These are phyloP conservation scores for Hericium coralloides DNA, from an alignment of 768 basidiomycete species.

Conservation along the genomic window DNA sequence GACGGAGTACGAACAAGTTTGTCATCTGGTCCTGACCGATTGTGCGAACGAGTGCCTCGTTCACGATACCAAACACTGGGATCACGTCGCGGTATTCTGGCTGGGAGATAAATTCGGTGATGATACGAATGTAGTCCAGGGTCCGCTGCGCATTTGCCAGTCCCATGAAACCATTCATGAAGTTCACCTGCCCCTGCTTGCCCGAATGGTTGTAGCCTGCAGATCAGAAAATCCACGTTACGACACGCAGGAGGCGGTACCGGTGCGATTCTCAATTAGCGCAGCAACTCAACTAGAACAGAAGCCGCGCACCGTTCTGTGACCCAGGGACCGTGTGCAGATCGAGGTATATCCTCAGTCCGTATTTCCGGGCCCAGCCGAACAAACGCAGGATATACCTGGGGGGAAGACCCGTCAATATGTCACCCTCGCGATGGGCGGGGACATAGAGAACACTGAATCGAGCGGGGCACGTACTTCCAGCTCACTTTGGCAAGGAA, in stretches of 20 bases:
- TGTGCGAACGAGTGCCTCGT: slow-evolving; percentile 45
- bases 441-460: neutral
- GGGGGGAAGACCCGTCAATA: neutral
- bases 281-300: neutral
- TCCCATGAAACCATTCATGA: slow-evolving; percentile 73
- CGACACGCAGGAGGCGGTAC: too few species aligned
- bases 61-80: slow-evolving; percentile 54
- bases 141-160: slow-evolving; percentile 81
- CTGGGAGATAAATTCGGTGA: slow-evolving; percentile 80
- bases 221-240: neutral
- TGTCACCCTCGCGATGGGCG: neutral
- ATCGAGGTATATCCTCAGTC: slow-evolving; percentile 75
- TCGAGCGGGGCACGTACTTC: slow-evolving; percentile 36
- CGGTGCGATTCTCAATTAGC: neutral
- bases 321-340: slow-evolving; percentile 77
- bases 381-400: slow-evolving; percentile 67
- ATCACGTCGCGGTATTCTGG: slow-evolving; percentile 60
- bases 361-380: slow-evolving; percentile 87
- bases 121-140: slow-evolving; percentile 66
- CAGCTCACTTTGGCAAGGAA: slow-evolving; percentile 70
- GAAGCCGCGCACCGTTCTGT: slow-evolving; percentile 51
- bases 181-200: slow-evolving; percentile 53
- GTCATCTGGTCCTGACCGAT: slow-evolving; percentile 52
- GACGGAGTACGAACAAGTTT: slow-evolving; percentile 42
- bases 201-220: slow-evolving; percentile 53